phyloP scores from a whole-genome alignment of 2,329 filamentous ascomycete genomes.

The Aspergillus aculeatinus region DNA sequence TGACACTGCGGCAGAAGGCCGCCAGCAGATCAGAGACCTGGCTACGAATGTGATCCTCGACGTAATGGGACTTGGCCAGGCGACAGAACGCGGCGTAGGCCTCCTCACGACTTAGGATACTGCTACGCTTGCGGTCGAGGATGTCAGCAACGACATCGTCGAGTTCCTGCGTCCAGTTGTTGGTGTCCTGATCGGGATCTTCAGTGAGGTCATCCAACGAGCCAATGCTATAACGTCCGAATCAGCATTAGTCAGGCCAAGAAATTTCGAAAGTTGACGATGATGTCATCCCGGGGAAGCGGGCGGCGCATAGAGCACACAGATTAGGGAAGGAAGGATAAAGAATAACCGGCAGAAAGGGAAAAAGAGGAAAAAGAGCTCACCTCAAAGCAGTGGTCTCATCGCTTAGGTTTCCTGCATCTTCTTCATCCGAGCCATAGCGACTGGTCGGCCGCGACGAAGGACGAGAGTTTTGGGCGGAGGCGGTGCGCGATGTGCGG shows the following conservation, averaged over 20 bases:
- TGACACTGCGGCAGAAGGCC: constrained; percentile 69
- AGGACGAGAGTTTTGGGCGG: constrained; percentile 52
- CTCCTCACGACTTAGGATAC: constrained; percentile 66
- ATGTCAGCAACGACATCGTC: constrained; percentile 69
- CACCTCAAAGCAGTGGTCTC: constrained; percentile 57
- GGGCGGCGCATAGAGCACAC: constrained; percentile 1
- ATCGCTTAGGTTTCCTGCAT: constrained; percentile 56
- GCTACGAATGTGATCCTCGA: constrained; percentile 60
- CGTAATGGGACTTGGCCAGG: constrained; percentile 67
- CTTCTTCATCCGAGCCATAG: constrained; percentile 60
- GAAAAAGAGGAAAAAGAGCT: constrained; percentile 20
- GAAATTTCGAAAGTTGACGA: constrained; percentile 6
- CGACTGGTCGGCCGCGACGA: constrained; percentile 56
- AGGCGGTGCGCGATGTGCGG: constrained; percentile 53
- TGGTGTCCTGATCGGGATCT: constrained; percentile 52
- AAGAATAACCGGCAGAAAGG: constrained; percentile 12
- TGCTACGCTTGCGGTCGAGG: constrained; percentile 75
- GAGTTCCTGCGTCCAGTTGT: constrained; percentile 62
- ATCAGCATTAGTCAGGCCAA: constrained; percentile 10
- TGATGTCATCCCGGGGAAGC: constrained; percentile 37
- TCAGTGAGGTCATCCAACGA: constrained; percentile 66
- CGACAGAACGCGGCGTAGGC: constrained; percentile 62
- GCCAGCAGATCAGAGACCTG: constrained; percentile 62
- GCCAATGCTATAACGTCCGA: constrained; percentile 49
- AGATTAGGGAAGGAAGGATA: constrained; percentile 1